Base-by-base conservation (phyloP, 768 basidiomycete genomes). In the Amanita molliuscula region DNA sequence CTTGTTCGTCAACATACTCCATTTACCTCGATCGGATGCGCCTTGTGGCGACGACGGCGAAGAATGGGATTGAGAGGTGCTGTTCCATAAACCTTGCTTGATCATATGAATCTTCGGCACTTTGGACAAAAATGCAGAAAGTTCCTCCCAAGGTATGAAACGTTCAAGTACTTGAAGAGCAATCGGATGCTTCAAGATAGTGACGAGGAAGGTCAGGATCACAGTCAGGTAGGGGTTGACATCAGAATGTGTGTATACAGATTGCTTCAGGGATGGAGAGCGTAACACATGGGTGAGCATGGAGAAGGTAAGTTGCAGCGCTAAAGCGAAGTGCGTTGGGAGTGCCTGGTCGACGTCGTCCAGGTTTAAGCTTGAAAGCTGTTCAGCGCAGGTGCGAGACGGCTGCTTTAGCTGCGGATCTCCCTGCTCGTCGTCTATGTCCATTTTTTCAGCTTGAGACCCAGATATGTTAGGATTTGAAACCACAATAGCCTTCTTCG, bases 141-240 rank as follows among this genome's bases (percentile, higher is more conserved):
- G 70, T 8, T 79, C 76, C 4, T 76, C 70, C 96, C 95, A 98
- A 0, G 95, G 95, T 6, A 99, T 72, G 36, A 74, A 71, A 9
- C 87, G 79, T 59, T 91, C 86, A 23, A 98, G 66, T 3, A 84
- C 66, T 0, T 70, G 64, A 25, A 82, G 73, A 0, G 80, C 80
- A 13, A 73, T 72, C 0, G 75, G 59, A 53, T 90, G 79, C 57
- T 83, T 85, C 47, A 82, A 65, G 26, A 90, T 61, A 0, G 88
- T 91, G 0, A 82, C 72, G 21, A 99, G 72, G 75, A 97, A 98
- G 0, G 95, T 98, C 46, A 97, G 73, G 40, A 95, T 62, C 52
- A 90, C 68, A 0, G 88, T 77, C 47, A 96, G 77, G 65, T 97
- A 98, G 0, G 96, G 89, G 59, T 94, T 96, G 4, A 91, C 64